Conservation (phyloP, 306 rosid species). For the Gynostemma pentaphyllum region DNA sequence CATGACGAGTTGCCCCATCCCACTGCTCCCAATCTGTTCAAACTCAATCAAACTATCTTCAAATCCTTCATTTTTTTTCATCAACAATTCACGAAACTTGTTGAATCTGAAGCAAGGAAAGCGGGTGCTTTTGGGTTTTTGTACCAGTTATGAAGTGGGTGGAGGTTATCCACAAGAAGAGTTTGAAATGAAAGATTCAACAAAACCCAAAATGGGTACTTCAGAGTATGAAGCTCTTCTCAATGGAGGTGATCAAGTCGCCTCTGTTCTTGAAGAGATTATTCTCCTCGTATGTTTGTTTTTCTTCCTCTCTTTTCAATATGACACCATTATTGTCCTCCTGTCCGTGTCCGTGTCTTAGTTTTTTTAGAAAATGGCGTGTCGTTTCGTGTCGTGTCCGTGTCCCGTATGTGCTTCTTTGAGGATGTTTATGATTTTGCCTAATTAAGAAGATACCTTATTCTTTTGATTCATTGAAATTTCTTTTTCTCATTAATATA, state of each 20-base stretch:
- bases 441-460: too few relatives aligned
- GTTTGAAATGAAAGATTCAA: conserved; percentile 12
- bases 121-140: conserved; percentile 2
- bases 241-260: conserved; percentile 83
- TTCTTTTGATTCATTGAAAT: too few relatives aligned
- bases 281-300: conserved; percentile 42
- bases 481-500: too few relatives aligned
- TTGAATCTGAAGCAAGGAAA: conserved; percentile 16
- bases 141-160: conserved; percentile 58
- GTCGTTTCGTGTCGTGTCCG: too few relatives aligned
- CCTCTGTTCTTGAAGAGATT: conserved; percentile 79
- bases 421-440: too few relatives aligned
- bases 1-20: conserved; percentile 5
- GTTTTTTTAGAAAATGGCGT: too few relatives aligned
- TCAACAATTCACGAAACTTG: neutral
- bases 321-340: too few relatives aligned
- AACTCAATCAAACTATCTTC: neutral
- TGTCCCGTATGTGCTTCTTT: too few relatives aligned
- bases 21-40: neutral
- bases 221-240: conserved; percentile 59
- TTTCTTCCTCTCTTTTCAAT: neutral
- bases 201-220: conserved; percentile 18
- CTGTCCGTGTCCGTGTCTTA: too few relatives aligned
- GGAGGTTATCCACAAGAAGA: conserved; percentile 53
- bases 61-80: neutral